Evolutionary conservation across 768 basidiomycete species (phyloP).

Genomic region (Trametes elegans): DNA sequence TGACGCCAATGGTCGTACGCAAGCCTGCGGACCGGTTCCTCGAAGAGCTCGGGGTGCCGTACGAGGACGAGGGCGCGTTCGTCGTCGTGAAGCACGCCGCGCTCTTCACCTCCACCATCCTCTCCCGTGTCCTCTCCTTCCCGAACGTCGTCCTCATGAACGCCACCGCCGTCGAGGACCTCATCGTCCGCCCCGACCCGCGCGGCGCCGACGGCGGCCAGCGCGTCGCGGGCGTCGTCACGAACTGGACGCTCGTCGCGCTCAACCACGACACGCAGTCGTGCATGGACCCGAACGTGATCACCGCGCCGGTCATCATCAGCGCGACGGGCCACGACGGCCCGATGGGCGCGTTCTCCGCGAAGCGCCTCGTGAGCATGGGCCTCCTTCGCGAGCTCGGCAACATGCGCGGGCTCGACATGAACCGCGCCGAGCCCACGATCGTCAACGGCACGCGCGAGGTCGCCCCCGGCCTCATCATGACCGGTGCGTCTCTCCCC

Average conservation of each 20-base stretch:
- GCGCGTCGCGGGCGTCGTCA: conserved; percentile 53
- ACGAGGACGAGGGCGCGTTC: conserved; percentile 75
- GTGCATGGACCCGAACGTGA: conserved; percentile 67
- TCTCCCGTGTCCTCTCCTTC: conserved; percentile 66
- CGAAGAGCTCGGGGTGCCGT: conserved; percentile 64
- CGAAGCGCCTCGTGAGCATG: conserved; percentile 73
- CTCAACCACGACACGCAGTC: conserved; percentile 74
- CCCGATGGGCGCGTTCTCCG: conserved; percentile 79
- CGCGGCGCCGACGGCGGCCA: conserved; percentile 30
- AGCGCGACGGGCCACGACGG: conserved; percentile 78
- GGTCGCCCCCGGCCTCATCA: conserved; percentile 70
- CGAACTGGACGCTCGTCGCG: conserved; percentile 51
- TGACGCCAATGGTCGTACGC: conserved; percentile 80
- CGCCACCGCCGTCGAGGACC: conserved; percentile 79
- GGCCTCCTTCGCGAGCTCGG: conserved; percentile 74
- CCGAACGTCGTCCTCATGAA: conserved; percentile 76
- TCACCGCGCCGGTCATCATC: conserved; percentile 74
- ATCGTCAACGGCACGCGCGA: conserved; percentile 78
- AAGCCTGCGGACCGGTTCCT: conserved; percentile 78
- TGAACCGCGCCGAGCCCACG: conserved; percentile 80
- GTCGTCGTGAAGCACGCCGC: conserved; percentile 84
- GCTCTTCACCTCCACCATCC: conserved; percentile 73
- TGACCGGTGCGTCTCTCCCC: conserved; percentile 53
- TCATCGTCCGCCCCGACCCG: conserved; percentile 60
- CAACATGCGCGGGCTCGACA: conserved; percentile 78